A percentile compares a stretch with the other conserved stretches of the same genome.
Conservation (phyloP, 345 rosid species). For the Pugionium cornutum region DNA sequence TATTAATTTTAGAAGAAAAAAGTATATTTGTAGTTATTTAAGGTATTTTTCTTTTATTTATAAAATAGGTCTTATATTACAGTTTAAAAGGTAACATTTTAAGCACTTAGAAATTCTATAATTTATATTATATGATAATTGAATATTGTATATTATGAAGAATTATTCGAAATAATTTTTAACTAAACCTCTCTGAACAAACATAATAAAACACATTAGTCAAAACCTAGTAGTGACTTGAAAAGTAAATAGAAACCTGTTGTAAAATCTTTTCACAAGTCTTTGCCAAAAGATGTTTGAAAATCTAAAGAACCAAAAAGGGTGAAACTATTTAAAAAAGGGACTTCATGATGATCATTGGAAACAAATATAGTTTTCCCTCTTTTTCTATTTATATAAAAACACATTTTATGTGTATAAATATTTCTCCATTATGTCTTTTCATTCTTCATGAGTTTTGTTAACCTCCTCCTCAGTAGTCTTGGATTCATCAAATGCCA, state of each 20-base stretch:
- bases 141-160: no score
- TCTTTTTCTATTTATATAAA: slow-evolving; percentile 22
- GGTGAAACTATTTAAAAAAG: slow-evolving; percentile 16
- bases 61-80: no score
- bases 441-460: slow-evolving; percentile 51
- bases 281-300: slow-evolving; percentile 26
- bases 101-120: no score
- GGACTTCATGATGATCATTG: slow-evolving; percentile 22
- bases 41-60: no score
- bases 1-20: no score
- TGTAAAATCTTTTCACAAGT: slow-evolving; percentile 33
- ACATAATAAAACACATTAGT: no score
- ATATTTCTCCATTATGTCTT: slow-evolving; percentile 36
- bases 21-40: no score
- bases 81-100: no score
- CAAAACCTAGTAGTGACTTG: not conserved
- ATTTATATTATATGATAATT: no score
- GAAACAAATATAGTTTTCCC: slow-evolving; percentile 43
- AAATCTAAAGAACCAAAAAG: slow-evolving; percentile 22
- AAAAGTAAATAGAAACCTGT: slow-evolving; percentile 21
- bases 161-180: no score
- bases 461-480: slow-evolving; percentile 37
- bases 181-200: no score
- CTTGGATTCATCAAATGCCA: slow-evolving; percentile 90
- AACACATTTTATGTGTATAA: slow-evolving; percentile 31